Conservation (phyloP, 495 filamentous ascomycete genomes). For the Xeromyces bisporus region DNA sequence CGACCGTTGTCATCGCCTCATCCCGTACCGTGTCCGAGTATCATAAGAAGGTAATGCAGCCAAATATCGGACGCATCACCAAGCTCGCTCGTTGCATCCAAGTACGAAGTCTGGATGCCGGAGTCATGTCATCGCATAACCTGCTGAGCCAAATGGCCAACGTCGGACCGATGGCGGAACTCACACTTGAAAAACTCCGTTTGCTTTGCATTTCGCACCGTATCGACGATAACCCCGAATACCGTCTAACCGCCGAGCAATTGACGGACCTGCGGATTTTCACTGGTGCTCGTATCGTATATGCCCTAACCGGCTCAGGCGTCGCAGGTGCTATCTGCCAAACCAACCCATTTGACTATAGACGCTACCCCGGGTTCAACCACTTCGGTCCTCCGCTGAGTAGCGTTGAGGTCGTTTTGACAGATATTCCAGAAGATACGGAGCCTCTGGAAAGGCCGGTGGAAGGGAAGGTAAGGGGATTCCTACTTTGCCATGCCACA, state of each 20-base stretch:
- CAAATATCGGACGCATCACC: constrained; percentile 33
- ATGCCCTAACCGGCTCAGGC: constrained; percentile 63
- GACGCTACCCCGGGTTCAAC: constrained; percentile 35
- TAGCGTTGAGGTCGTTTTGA: constrained; percentile 60
- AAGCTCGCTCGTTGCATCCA: constrained; percentile 52
- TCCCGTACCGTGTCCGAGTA: constrained; percentile 53
- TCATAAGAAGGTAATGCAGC: constrained; percentile 37
- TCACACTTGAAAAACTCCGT: constrained; percentile 54
- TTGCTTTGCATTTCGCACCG: constrained; percentile 26
- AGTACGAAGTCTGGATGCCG: constrained; percentile 47
- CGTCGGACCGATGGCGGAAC: constrained; percentile 44
- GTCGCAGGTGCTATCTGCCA: constrained; percentile 77
- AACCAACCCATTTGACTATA: constrained; percentile 77
- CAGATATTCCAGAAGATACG: constrained; percentile 35
- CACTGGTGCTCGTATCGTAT: constrained; percentile 65
- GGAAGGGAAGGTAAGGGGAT: constrained; percentile 41
- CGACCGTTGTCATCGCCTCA: constrained; percentile 70
- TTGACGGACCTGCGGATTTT: constrained; percentile 67
- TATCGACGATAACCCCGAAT: constrained; percentile 14
- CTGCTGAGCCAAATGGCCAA: constrained; percentile 29
- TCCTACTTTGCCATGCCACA: neutral
- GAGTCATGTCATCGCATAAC: constrained; percentile 40
- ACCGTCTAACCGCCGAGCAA: constrained; percentile 41
- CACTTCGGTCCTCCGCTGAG: constrained; percentile 79
- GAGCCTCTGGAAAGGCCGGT: constrained; percentile 33